phyloP scores from a whole-genome alignment of 2,329 filamentous ascomycete species.

The Fusarium penzigii region DNA sequence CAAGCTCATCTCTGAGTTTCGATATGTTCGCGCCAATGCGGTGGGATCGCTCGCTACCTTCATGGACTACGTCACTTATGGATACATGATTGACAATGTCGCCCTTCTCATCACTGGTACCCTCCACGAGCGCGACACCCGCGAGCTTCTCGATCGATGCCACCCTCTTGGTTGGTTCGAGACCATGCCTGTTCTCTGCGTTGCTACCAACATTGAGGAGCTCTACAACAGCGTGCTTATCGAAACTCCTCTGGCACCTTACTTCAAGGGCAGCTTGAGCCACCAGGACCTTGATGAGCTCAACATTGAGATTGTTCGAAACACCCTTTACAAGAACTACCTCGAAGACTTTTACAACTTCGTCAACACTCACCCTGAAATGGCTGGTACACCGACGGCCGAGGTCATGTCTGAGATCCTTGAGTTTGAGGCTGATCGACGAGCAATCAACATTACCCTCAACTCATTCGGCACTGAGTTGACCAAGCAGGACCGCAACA shows the following conservation, averaged over 20 bases:
- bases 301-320: constrained; percentile 98
- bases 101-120: constrained; percentile 97
- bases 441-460: constrained; percentile 98
- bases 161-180: constrained; percentile 99
- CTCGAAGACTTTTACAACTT: constrained; percentile 96
- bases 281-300: constrained; percentile 97
- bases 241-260: constrained; percentile 91
- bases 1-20: constrained; percentile 96
- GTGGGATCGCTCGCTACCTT: constrained; percentile 90
- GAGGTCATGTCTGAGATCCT: constrained; percentile 96
- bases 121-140: constrained; percentile 93
- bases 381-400: constrained; percentile 83
- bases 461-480: constrained; percentile 98
- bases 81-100: constrained; percentile 99
- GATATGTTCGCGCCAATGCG: constrained; percentile 92
- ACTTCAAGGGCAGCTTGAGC: constrained; percentile 95
- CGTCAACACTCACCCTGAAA: constrained; percentile 84
- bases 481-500: constrained; percentile 89
- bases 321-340: constrained; percentile 99
- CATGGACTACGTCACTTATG: constrained; percentile 97
- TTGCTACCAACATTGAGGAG: constrained; percentile 97
- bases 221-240: constrained; percentile 97
- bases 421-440: constrained; percentile 93
- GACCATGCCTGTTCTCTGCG: constrained; percentile 96
- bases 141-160: constrained; percentile 91